Evolutionary conservation across 2,329 filamentous ascomycete genomes (phyloP).

Genomic region (Sphaerostilbella broomeana): DNA sequence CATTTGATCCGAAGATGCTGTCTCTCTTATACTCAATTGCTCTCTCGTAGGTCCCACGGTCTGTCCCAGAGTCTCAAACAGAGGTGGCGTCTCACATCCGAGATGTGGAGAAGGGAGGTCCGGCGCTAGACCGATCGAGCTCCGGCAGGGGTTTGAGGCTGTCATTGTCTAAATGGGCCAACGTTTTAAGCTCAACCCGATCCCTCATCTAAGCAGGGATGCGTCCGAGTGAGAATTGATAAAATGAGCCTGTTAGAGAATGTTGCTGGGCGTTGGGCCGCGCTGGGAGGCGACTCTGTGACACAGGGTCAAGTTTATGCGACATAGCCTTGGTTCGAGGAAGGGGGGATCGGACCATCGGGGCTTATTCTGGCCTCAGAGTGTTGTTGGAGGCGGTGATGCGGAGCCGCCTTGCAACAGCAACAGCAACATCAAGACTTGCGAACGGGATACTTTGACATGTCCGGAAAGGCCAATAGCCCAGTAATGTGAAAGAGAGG

Average conservation of each 20-base stretch:
- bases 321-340: neutral
- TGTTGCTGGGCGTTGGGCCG: neutral
- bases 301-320: neutral
- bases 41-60: no score
- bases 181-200: neutral
- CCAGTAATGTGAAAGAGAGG: no score
- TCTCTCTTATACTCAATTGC: conserved; percentile 7
- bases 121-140: neutral
- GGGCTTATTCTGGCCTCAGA: no score
- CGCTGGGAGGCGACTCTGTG: neutral
- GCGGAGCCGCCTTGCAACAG: neutral
- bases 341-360: neutral
- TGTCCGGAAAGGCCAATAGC: no score
- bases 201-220: no score
- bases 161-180: neutral
- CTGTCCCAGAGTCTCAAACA: neutral
- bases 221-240: no score
- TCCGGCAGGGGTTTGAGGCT: no score
- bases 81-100: neutral
- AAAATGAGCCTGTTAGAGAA: no score
- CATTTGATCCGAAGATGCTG: neutral
- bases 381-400: no score
- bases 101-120: no score
- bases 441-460: no score
- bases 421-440: neutral